Evolutionary conservation across 192 early-diverging fungal species (phyloP).

Genomic region (Coemansia sp.): DNA sequence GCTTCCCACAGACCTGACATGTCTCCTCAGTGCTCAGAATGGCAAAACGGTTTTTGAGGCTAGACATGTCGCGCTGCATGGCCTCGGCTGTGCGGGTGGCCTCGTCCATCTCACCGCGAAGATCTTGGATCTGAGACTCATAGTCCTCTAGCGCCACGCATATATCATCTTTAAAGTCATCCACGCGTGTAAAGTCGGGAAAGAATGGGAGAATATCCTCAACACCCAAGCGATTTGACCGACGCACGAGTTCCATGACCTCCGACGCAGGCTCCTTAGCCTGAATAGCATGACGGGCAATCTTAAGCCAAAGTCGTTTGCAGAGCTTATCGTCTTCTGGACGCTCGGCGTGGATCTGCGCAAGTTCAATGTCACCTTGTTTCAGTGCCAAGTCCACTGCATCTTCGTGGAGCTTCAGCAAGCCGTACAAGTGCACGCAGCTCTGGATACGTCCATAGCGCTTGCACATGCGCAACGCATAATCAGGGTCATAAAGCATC

Average conservation of each 20-base stretch:
- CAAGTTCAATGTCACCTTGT: slow-evolving; percentile 83
- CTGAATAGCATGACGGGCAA: slow-evolving; percentile 88
- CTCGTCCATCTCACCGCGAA: slow-evolving; percentile 95
- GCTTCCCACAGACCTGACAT: slow-evolving; percentile 76
- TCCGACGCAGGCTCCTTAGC: slow-evolving; percentile 81
- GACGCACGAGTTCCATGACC: slow-evolving; percentile 81
- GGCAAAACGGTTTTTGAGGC: slow-evolving; percentile 74
- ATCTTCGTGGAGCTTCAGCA: slow-evolving; percentile 86
- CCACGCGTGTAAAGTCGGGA: slow-evolving; percentile 95
- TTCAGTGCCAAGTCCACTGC: slow-evolving; percentile 88
- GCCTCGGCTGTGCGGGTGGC: slow-evolving; percentile 87
- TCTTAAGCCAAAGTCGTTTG: slow-evolving; percentile 90
- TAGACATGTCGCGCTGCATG: slow-evolving; percentile 88
- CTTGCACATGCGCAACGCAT: slow-evolving; percentile 86
- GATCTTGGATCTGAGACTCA: slow-evolving; percentile 82
- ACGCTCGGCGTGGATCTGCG: slow-evolving; percentile 90
- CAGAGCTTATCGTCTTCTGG: slow-evolving; percentile 82
- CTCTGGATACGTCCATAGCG: slow-evolving; percentile 79
- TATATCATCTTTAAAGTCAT: slow-evolving; percentile 97
- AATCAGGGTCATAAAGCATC: slow-evolving; percentile 87
- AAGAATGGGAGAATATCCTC: slow-evolving; percentile 97
- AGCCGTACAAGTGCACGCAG: slow-evolving; percentile 87
- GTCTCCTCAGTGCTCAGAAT: slow-evolving; percentile 55
- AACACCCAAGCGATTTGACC: slow-evolving; percentile 78
- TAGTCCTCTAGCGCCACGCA: slow-evolving; percentile 89